Base-by-base conservation (phyloP, 2,329 filamentous ascomycete species). In the Cephalotrichum gorgonifer region DNA sequence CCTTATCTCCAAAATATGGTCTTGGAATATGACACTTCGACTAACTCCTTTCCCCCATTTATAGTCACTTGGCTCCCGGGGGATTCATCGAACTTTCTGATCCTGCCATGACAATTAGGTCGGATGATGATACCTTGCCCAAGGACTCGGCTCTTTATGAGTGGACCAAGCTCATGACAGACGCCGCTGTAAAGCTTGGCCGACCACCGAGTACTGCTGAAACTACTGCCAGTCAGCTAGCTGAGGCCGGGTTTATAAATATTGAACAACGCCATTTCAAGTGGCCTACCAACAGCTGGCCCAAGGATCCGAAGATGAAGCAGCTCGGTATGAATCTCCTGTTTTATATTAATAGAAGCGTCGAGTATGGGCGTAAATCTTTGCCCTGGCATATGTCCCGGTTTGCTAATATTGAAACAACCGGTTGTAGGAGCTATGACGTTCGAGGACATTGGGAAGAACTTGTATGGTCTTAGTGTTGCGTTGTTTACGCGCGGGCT, bases 401-500 rank as follows among this genome's bases (percentile, higher is more conserved):
- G 28, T 14, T 31, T 8, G 7, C 8, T 14, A 31, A 7, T 7
- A 31, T 7, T 14, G 28, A 31, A 14, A 7, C 28, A 8, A 7
- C 28, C 8, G 8, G 28, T 7, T 7, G 8, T 22, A 53, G 66
- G 67, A 8, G 51, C 53, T 6, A 64, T 64, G 59, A 51, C 42
- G 7, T 41, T 44, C 12, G 50, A 53, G 30, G 50, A 53, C 39
- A 35, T 57, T 20, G 43, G 53, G 23, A 49, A 52, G 6, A 55
- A 55, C 20, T 42, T 62, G n/a, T 58, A 64, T 41, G 62, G 54
- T 11, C 53, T 65, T 50, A 58, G 54, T 14, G 56, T 66, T 54
- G 58, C 59, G 3, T 51, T 64, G 22, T 61, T 64, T 49, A 63
- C 62, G 8, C 59, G 62, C 28, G 54, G 54, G 3, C 53, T 63